phyloP scores from a whole-genome alignment of 208 protist genomes.

The Leishmania tarentolae region DNA sequence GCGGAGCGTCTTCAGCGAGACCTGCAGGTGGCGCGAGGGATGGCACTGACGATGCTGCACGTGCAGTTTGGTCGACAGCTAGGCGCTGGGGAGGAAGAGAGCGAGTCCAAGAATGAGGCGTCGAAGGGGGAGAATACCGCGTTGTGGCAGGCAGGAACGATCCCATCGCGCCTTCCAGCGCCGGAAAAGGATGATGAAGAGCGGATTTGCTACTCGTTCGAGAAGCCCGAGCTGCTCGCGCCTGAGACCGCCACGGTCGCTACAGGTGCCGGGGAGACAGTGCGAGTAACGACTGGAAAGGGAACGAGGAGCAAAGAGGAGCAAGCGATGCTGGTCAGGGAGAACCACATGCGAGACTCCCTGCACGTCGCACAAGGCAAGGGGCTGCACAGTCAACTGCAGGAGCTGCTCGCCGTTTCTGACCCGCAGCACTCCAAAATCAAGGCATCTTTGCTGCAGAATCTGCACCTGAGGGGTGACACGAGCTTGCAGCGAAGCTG shows the following conservation, averaged over 20 bases:
- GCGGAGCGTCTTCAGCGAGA: constrained; percentile 46
- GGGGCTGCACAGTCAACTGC: constrained; percentile 36
- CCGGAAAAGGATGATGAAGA: neutral
- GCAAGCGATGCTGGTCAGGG: neutral
- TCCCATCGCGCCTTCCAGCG: neutral
- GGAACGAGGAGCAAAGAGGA: neutral
- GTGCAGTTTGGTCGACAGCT: constrained; percentile 9
- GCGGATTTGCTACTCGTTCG: constrained; percentile 5
- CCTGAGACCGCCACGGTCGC: neutral
- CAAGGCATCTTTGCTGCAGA: constrained; percentile 34
- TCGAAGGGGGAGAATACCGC: neutral
- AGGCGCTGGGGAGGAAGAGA: neutral
- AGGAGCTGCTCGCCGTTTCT: constrained; percentile 35
- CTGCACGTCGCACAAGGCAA: constrained; percentile 16
- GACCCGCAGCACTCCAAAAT: constrained; percentile 28
- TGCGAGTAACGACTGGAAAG: neutral
- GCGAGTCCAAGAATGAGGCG: neutral
- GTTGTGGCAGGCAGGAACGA: neutral
- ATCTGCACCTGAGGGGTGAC: constrained; percentile 20
- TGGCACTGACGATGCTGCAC: constrained; percentile 58
- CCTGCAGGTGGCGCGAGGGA: constrained; percentile 46
- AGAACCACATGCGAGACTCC: constrained; percentile 16
- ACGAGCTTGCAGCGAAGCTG: neutral
- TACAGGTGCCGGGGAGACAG: too few species aligned
- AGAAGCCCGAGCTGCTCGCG: neutral